Evolutionary conservation across 345 rosid genomes (phyloP).

Genomic region (Mangifera indica): DNA sequence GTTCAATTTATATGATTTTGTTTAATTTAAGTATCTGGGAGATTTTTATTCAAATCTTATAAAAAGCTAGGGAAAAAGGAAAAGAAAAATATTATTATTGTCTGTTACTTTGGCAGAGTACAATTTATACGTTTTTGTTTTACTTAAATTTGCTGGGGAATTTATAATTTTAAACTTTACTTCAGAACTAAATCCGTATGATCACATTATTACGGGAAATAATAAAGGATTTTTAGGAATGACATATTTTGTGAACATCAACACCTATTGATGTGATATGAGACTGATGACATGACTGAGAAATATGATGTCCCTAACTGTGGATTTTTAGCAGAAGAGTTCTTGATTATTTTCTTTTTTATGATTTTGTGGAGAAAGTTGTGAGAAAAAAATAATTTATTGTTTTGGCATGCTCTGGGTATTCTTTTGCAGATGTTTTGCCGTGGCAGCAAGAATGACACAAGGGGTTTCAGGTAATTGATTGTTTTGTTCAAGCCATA

Average conservation of each 20-base stretch:
- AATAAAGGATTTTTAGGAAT: background rate
- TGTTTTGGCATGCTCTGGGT: constrained; percentile 15
- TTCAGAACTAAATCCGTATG: background rate
- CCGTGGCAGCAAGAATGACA: constrained; percentile 92
- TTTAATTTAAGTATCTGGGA: background rate
- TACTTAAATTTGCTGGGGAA: background rate
- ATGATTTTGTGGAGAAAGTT: background rate
- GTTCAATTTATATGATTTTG: background rate
- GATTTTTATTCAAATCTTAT: background rate
- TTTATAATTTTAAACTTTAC: background rate
- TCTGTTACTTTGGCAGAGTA: background rate
- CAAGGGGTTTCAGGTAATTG: constrained; percentile 89
- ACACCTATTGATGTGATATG: background rate
- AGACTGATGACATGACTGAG: background rate
- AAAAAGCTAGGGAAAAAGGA: background rate
- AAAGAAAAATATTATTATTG: too few species aligned
- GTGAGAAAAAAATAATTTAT: constrained; percentile 10
- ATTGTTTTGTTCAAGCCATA: background rate
- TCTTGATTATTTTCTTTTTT: background rate
- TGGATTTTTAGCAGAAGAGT: background rate
- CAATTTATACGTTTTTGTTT: background rate
- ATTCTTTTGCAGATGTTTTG: constrained; percentile 76
- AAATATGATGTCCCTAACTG: background rate
- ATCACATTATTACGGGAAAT: background rate
- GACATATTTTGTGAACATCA: background rate